phyloP scores from a whole-genome alignment of 371 early-diverging fungal species.

The Rhizopus sp. region DNA sequence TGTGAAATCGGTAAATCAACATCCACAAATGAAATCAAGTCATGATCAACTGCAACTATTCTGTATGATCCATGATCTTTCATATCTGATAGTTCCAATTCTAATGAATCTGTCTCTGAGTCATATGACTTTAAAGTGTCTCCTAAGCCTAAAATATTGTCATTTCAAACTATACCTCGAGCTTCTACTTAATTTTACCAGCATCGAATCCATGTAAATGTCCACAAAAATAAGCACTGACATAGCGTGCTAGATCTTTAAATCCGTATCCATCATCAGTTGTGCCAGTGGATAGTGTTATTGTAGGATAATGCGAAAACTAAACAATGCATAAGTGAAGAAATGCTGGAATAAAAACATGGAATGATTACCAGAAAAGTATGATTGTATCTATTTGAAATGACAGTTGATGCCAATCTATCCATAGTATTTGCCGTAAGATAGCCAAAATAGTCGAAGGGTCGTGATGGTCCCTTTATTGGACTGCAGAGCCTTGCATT shows the following conservation, averaged over 20 bases:
- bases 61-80: constrained; percentile 83
- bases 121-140: constrained; percentile 67
- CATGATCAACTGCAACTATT: constrained; percentile 86
- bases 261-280: constrained; percentile 64
- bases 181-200: constrained; percentile 35
- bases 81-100: constrained; percentile 88
- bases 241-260: constrained; percentile 56
- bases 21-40: constrained; percentile 83
- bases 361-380: constrained; percentile 48
- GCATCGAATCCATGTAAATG: constrained; percentile 81
- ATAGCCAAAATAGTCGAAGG: constrained; percentile 91
- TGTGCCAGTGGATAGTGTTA: constrained; percentile 72
- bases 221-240: constrained; percentile 83
- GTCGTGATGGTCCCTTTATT: constrained; percentile 75
- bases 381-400: constrained; percentile 56
- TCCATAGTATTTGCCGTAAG: constrained; percentile 78
- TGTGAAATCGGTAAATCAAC: constrained; percentile 58
- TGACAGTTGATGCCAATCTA: constrained; percentile 51
- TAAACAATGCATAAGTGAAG: constrained; percentile 11
- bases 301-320: constrained; percentile 86
- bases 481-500: constrained; percentile 50
- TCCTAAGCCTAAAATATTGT: constrained; percentile 54
- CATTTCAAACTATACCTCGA: not conserved
- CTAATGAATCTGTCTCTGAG: constrained; percentile 61
- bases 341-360: not conserved